These are phyloP conservation scores for Phylloporus sp. DNA, from an alignment of 1,284 basidiomycete species.

Conservation along the genomic window DNA sequence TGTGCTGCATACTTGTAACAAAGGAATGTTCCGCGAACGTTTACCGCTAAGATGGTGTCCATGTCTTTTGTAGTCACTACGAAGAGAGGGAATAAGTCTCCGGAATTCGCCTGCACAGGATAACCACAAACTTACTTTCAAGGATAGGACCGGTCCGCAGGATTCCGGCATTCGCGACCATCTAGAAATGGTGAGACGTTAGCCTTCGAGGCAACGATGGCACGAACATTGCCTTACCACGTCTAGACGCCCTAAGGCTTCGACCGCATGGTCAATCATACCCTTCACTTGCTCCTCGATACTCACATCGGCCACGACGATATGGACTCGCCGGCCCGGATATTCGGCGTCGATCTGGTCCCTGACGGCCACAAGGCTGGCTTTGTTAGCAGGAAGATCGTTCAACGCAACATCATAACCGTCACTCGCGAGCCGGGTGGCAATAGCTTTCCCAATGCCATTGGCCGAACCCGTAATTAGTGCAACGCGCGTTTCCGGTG, in stretches of 20 bases:
- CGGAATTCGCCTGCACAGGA: neutral
- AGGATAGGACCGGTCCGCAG: slow-evolving; percentile 25
- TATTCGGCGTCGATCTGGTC: slow-evolving; percentile 31
- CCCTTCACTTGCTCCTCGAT: slow-evolving; percentile 41
- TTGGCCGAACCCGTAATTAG: slow-evolving; percentile 41
- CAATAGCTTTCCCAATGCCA: slow-evolving; percentile 43
- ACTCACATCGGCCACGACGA: slow-evolving; percentile 38
- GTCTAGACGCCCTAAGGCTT: slow-evolving; percentile 40
- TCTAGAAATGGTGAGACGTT: slow-evolving; percentile 21
- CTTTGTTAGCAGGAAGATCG: slow-evolving; percentile 31
- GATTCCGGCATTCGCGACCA: slow-evolving; percentile 46
- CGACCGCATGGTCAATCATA: slow-evolving; percentile 37
- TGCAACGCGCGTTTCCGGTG: slow-evolving; percentile 27
- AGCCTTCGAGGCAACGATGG: neutral
- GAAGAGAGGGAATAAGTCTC: neutral
- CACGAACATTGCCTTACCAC: slow-evolving; percentile 34
- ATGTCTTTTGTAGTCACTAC: slow-evolving; percentile 30
- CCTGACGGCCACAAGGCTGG: slow-evolving; percentile 22
- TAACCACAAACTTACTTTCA: slow-evolving; percentile 27
- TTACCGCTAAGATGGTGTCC: slow-evolving; percentile 36
- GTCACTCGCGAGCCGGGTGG: slow-evolving; percentile 40
- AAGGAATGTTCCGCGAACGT: slow-evolving; percentile 40
- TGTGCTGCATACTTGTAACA: slow-evolving; percentile 44
- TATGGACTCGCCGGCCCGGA: slow-evolving; percentile 28
- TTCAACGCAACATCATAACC: slow-evolving; percentile 44